Conservation (phyloP, 139 green algal genomes). For the Astrephomene gubernaculifera region DNA sequence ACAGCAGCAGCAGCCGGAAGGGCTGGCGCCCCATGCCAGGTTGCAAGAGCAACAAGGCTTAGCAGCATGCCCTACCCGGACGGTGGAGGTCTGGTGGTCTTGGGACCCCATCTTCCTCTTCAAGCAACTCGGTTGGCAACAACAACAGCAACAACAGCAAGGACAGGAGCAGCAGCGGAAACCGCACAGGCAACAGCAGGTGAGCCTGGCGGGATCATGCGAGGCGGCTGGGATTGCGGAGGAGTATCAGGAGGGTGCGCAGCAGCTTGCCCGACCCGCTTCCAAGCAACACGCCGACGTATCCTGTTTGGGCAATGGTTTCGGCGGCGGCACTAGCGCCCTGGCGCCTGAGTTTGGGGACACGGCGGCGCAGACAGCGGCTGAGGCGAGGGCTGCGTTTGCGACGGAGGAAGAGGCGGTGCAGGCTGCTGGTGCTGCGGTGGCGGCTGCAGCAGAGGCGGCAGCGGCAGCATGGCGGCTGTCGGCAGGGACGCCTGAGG, state of each 20-base stretch:
- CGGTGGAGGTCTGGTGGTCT: conserved; percentile 21
- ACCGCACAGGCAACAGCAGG: background rate
- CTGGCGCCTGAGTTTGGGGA: background rate
- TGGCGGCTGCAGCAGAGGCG: background rate
- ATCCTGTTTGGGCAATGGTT: background rate
- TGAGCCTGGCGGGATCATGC: background rate
- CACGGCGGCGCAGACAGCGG: background rate
- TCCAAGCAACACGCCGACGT: background rate
- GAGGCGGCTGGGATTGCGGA: background rate
- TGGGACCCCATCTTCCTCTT: conserved; percentile 40
- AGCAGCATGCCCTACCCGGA: background rate
- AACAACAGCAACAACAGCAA: too few species aligned
- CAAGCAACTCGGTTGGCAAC: conserved; percentile 24
- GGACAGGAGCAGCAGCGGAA: too few species aligned
- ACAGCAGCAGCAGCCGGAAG: background rate
- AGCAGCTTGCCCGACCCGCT: background rate
- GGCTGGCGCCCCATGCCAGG: background rate
- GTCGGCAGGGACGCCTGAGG: background rate
- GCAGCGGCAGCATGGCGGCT: background rate
- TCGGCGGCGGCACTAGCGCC: too few species aligned
- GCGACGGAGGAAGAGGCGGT: too few species aligned
- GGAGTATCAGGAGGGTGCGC: background rate
- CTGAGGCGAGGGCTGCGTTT: background rate
- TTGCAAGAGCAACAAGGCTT: background rate
- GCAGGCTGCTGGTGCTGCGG: too few species aligned